Percentiles rank a stretch among this genome's conserved stretches.
phyloP scores from a whole-genome alignment of 768 basidiomycete species.

The Lactifluus piperatus region DNA sequence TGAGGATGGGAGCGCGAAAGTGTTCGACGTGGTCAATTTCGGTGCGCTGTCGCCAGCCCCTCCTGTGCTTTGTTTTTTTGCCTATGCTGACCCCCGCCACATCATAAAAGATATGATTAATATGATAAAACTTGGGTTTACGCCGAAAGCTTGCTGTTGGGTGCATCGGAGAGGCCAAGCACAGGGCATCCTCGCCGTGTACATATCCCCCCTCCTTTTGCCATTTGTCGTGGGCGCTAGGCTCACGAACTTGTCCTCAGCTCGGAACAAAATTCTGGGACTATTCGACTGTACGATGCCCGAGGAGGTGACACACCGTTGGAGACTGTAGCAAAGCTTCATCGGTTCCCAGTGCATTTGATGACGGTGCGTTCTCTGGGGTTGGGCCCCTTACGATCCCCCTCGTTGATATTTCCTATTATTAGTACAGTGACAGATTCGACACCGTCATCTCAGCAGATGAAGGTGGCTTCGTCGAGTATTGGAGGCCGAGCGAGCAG shows the following conservation, averaged over 20 bases:
- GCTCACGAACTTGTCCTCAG: conserved; percentile 33
- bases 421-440: conserved; percentile 82
- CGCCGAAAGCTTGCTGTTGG: conserved; percentile 90
- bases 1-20: conserved; percentile 86
- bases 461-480: conserved; percentile 90
- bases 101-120: conserved; percentile 91
- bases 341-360: conserved; percentile 83
- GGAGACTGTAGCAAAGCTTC: conserved; percentile 66
- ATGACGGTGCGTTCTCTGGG: conserved; percentile 46
- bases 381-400: not conserved
- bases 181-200: conserved; percentile 84
- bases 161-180: conserved; percentile 85
- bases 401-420: not conserved
- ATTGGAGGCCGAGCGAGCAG: conserved; percentile 88
- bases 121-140: conserved; percentile 83
- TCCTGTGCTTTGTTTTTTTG: not conserved
- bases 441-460: conserved; percentile 93
- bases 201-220: conserved; percentile 23
- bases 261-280: conserved; percentile 66
- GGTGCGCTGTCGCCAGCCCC: conserved; percentile 48
- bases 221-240: not conserved
- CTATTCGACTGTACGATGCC: conserved; percentile 86
- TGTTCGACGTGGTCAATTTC: conserved; percentile 97
- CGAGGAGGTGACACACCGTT: conserved; percentile 77
- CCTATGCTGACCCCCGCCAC: not conserved